These are phyloP conservation scores for Exsudoporus frostii DNA, from an alignment of 768 basidiomycete species.

Conservation along the genomic window DNA sequence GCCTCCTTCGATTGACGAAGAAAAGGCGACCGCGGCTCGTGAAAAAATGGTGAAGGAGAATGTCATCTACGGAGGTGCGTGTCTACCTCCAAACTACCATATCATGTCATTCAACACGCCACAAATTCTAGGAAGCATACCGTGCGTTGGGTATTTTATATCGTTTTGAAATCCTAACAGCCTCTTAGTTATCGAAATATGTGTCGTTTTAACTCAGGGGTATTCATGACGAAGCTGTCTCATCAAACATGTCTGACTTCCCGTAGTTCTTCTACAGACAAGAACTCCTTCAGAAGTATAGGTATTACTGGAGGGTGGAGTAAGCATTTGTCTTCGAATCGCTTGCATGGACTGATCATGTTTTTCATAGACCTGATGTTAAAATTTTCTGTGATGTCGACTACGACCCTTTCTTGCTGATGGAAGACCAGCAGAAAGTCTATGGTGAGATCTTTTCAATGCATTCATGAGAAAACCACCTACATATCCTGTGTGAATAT, in stretches of 20 bases:
- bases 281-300: slow-evolving; percentile 67
- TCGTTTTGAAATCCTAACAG: slow-evolving; percentile 4
- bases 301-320: slow-evolving; percentile 93
- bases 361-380: slow-evolving; percentile 57
- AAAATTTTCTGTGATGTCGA: slow-evolving; percentile 78
- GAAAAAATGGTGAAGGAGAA: slow-evolving; percentile 59
- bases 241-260: neutral
- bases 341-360: slow-evolving; percentile 6
- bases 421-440: slow-evolving; percentile 77
- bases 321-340: slow-evolving; percentile 36
- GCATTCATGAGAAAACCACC: slow-evolving; percentile 11
- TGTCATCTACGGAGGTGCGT: slow-evolving; percentile 64
- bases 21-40: slow-evolving; percentile 52
- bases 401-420: slow-evolving; percentile 77
- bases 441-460: slow-evolving; percentile 52
- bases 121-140: slow-evolving; percentile 55
- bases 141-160: slow-evolving; percentile 44
- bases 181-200: slow-evolving; percentile 80
- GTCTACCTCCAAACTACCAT: neutral
- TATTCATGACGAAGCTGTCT: slow-evolving; percentile 26
- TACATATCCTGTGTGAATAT: slow-evolving; percentile 13
- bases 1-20: slow-evolving; percentile 76
- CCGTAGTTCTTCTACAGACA: slow-evolving; percentile 80
- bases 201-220: slow-evolving; percentile 94
- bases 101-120: slow-evolving; percentile 1